Percentiles rank a stretch among this genome's conserved stretches.
phyloP scores from a whole-genome alignment of 352 stramenopile species.

The Pilasporangium apinafurcum region DNA sequence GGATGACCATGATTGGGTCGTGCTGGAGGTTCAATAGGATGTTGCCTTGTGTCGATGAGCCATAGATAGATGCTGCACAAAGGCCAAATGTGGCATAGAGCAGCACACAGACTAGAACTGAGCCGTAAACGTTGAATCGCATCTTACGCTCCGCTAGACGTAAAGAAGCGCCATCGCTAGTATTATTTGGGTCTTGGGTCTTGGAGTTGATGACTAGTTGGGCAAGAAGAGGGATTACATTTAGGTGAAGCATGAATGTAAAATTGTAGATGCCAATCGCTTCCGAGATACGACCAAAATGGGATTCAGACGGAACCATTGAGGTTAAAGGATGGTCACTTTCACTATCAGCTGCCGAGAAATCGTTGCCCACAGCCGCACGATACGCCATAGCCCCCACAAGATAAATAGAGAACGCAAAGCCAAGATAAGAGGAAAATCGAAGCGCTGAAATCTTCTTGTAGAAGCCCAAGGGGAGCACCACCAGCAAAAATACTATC shows the following conservation, averaged over 20 bases:
- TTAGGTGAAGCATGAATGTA: constrained; percentile 78
- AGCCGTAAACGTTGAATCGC: constrained; percentile 34
- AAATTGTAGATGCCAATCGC: constrained; percentile 81
- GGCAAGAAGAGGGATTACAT: constrained; percentile 64
- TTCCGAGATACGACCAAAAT: constrained; percentile 52
- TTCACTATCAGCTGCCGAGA: neutral
- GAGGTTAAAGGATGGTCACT: no score
- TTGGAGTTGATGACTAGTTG: constrained; percentile 34
- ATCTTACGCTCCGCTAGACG: constrained; percentile 21
- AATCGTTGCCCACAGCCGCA: constrained; percentile 11
- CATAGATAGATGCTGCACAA: constrained; percentile 57
- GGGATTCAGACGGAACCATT: no score
- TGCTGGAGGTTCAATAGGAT: constrained; percentile 73
- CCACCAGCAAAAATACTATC: constrained; percentile 49
- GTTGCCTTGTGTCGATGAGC: constrained; percentile 51
- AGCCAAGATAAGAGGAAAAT: constrained; percentile 71
- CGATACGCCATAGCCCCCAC: constrained; percentile 57
- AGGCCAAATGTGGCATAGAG: constrained; percentile 64
- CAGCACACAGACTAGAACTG: constrained; percentile 34
- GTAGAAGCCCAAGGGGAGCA: constrained; percentile 59
- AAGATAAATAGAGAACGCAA: constrained; percentile 63
- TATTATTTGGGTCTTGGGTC: no score
- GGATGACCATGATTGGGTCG: constrained; percentile 64
- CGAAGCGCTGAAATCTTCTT: constrained; percentile 69
- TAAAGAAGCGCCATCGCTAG: constrained; percentile 7